phyloP scores from a whole-genome alignment of 2,329 filamentous ascomycete species.

The Myriosclerotinia curreyana region DNA sequence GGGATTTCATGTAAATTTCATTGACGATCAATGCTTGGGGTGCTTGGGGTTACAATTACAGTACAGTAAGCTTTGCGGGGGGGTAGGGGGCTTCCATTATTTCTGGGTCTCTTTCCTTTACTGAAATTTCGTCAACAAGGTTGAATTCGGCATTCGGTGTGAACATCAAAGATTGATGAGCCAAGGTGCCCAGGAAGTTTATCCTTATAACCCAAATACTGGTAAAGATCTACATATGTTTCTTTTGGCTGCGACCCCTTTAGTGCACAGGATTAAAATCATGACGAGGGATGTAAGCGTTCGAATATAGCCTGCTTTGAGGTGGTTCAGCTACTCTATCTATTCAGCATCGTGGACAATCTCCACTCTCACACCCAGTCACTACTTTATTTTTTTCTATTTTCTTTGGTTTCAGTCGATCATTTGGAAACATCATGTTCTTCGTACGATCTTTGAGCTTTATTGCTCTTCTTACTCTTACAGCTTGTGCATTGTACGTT shows the following conservation, averaged over 20 bases:
- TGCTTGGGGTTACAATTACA: too few species aligned
- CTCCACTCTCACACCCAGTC: background rate
- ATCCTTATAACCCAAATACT: background rate
- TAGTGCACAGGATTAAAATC: background rate
- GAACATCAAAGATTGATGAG: too few species aligned
- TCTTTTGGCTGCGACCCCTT: background rate
- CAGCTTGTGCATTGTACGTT: slow-evolving; percentile 16
- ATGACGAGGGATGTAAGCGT: background rate
- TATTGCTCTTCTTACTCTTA: slow-evolving; percentile 12
- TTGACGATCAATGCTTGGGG: too few species aligned
- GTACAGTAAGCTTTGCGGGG: too few species aligned
- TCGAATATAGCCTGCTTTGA: background rate
- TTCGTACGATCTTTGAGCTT: slow-evolving; percentile 3
- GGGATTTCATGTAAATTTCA: too few species aligned
- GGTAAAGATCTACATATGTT: background rate
- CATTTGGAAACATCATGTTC: slow-evolving; percentile 4
- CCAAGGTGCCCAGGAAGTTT: background rate
- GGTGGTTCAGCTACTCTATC: background rate
- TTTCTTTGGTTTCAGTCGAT: background rate
- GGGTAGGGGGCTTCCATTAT: too few species aligned
- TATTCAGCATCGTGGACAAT: background rate
- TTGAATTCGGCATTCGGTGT: too few species aligned
- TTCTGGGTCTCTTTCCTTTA: too few species aligned
- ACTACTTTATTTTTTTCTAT: background rate
- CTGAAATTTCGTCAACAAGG: too few species aligned